These are phyloP conservation scores for Diaporthe longicolla DNA, from an alignment of 2,329 filamentous ascomycete genomes.

Conservation along the genomic window DNA sequence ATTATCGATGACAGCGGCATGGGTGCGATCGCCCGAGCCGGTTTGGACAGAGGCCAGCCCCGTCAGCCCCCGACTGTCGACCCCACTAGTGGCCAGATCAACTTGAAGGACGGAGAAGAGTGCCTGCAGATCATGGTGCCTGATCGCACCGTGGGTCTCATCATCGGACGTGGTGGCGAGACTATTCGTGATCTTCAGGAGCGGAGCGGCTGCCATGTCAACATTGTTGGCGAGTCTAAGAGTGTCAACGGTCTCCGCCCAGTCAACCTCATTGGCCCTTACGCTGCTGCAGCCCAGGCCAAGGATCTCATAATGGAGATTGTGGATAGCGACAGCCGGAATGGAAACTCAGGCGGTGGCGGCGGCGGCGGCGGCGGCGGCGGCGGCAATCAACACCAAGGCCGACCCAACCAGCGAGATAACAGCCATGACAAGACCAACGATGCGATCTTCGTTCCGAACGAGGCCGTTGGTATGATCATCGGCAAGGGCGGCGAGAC, in stretches of 20 bases:
- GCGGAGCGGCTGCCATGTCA: conserved; percentile 93
- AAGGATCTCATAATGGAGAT: conserved; percentile 94
- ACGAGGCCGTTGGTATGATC: conserved; percentile 95
- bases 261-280: conserved; percentile 89
- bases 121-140: conserved; percentile 95
- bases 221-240: conserved; percentile 94
- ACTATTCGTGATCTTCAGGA: conserved; percentile 95
- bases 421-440: conserved; percentile 77
- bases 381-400: conserved; percentile 52
- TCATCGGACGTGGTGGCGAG: conserved; percentile 93
- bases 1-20: conserved; percentile 90
- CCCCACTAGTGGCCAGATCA: conserved; percentile 51
- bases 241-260: conserved; percentile 91
- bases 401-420: conserved; percentile 55
- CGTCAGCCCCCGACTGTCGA: conserved; percentile 42
- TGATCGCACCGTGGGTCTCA: conserved; percentile 91
- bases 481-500: conserved; percentile 96
- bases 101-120: conserved; percentile 83
- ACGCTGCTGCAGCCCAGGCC: conserved; percentile 80
- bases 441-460: conserved; percentile 87
- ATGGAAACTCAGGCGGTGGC: conserved; percentile 50
- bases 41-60: conserved; percentile 60
- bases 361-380: conserved; percentile 23
- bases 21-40: conserved; percentile 62
- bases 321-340: conserved; percentile 88